Evolutionary conservation across 2,329 filamentous ascomycete species (phyloP).

Genomic region (Aureobasidium vineae): DNA sequence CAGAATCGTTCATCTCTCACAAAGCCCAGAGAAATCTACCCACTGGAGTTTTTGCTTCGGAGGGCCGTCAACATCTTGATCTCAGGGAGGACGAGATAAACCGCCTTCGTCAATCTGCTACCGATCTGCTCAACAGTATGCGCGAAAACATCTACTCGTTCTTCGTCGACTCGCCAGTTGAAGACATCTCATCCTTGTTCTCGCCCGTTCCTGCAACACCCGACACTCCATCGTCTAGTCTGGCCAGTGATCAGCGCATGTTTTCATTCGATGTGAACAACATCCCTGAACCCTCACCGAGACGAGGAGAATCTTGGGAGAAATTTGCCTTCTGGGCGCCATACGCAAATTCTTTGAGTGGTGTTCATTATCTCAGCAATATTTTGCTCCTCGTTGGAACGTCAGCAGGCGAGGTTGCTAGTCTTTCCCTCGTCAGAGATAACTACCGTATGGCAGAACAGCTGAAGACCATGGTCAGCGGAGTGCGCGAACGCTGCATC

Average conservation of each 20-base stretch:
- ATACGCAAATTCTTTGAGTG: constrained; percentile 84
- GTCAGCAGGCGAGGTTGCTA: constrained; percentile 80
- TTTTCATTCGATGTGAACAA: constrained; percentile 79
- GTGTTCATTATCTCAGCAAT: constrained; percentile 84
- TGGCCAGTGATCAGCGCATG: constrained; percentile 61
- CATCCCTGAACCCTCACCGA: constrained; percentile 69
- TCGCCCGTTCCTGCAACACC: constrained; percentile 74
- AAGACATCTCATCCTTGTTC: constrained; percentile 84
- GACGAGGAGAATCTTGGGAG: constrained; percentile 85
- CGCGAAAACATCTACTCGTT: constrained; percentile 76
- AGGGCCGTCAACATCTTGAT: constrained; percentile 75
- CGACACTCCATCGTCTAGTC: constrained; percentile 60
- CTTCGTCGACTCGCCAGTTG: constrained; percentile 82
- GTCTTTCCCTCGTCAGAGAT: constrained; percentile 65
- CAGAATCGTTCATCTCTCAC: constrained; percentile 85
- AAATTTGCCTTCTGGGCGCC: constrained; percentile 95
- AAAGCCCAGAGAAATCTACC: constrained; percentile 78
- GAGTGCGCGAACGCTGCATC: constrained; percentile 79
- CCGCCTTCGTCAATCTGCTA: constrained; percentile 71
- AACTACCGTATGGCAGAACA: constrained; percentile 61
- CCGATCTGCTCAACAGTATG: constrained; percentile 80
- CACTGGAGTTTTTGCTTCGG: constrained; percentile 46
- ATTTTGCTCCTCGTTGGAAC: constrained; percentile 81
- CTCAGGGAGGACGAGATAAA: constrained; percentile 68
- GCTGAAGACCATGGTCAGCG: constrained; percentile 71